A percentile compares a stretch with the other conserved stretches of the same genome.
phyloP scores from a whole-genome alignment of 116 monocot species.

The Dioscorea cayenensis region DNA sequence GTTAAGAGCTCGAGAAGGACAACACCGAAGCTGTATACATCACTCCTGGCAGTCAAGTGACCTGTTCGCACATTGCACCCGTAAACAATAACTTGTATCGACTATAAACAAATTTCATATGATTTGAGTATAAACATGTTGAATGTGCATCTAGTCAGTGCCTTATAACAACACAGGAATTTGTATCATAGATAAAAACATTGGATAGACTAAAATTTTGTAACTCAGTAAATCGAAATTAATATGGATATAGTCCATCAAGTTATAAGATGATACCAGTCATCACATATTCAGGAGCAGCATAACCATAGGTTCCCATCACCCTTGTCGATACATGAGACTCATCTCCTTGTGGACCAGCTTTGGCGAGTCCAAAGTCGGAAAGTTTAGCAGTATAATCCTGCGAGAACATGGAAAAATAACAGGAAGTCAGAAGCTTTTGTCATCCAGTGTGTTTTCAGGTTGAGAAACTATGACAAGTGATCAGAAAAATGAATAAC shows the following conservation, averaged over 20 bases:
- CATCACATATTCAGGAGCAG: conserved; percentile 81
- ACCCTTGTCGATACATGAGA: conserved; percentile 92
- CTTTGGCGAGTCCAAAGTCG: conserved; percentile 94
- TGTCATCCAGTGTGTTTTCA: background rate
- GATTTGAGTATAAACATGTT: no score
- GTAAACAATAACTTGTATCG: background rate
- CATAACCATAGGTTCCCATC: conserved; percentile 97
- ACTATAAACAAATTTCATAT: no score
- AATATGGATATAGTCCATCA: background rate
- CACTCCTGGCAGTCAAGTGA: conserved; percentile 58
- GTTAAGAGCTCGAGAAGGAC: conserved; percentile 71
- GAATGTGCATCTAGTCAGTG: no score
- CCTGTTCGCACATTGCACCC: conserved; percentile 20
- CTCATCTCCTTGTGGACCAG: conserved; percentile 90
- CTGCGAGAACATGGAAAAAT: conserved; percentile 17
- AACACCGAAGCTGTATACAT: conserved; percentile 72
- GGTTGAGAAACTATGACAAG: background rate
- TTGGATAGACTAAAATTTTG: no score
- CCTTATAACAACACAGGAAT: no score
- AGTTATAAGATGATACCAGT: conserved; percentile 29
- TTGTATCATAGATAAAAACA: no score
- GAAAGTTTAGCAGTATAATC: conserved; percentile 93
- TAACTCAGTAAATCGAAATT: background rate
- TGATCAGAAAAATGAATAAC: background rate
- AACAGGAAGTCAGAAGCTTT: background rate